These are phyloP conservation scores for Rhododendron simsii DNA, from an alignment of 148 eudicot species.

Conservation along the genomic window DNA sequence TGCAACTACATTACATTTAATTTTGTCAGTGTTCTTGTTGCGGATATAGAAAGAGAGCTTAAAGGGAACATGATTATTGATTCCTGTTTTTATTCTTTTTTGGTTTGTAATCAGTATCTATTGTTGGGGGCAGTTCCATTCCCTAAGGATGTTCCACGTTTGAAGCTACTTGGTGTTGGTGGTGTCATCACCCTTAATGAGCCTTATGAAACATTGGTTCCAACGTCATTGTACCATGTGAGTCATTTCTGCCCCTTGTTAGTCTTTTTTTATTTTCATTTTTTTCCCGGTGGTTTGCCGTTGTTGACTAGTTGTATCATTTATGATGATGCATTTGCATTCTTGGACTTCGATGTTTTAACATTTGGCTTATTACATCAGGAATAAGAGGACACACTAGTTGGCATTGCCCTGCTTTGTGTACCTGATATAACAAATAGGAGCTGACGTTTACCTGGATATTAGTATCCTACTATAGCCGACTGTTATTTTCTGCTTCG, in stretches of 20 bases:
- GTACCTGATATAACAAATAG: neutral
- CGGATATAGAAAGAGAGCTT: neutral
- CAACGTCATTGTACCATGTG: constrained; percentile 57
- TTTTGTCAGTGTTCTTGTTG: neutral
- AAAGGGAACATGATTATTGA: neutral
- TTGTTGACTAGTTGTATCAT: neutral
- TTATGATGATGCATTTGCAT: neutral
- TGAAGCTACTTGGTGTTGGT: constrained; percentile 73
- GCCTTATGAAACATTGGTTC: constrained; percentile 76
- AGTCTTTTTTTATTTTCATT: neutral
- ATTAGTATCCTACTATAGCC: neutral
- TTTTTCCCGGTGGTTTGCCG: neutral
- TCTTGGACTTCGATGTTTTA: neutral
- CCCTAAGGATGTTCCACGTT: constrained; percentile 51
- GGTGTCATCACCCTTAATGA: constrained; percentile 82
- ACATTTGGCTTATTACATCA: neutral
- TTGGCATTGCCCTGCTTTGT: neutral
- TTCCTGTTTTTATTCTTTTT: neutral
- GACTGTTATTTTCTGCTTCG: neutral
- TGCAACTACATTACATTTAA: neutral
- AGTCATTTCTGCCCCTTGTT: constrained; percentile 17
- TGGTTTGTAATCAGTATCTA: constrained; percentile 41
- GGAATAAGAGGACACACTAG: neutral
- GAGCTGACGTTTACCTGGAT: neutral
- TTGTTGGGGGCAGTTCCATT: constrained; percentile 78